Evolutionary conservation across 108 stramenopile species (phyloP).

Genomic region (Nitzschia sp.): DNA sequence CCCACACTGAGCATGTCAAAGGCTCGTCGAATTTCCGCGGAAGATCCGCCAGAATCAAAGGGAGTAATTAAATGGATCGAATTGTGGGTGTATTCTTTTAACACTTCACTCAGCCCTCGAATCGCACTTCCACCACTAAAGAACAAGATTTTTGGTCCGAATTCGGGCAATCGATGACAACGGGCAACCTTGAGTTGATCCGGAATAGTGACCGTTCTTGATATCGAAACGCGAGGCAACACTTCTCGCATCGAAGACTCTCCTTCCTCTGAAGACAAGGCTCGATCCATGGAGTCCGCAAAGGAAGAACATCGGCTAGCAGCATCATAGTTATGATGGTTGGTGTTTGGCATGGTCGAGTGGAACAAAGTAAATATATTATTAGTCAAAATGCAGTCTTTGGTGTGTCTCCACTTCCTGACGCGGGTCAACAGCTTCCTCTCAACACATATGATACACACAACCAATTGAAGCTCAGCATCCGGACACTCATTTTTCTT

Average conservation of each 20-base stretch:
- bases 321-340: not conserved
- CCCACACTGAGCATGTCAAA: constrained; percentile 34
- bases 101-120: constrained; percentile 23
- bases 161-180: constrained; percentile 33
- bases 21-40: constrained; percentile 37
- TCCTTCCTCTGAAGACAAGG: constrained; percentile 1
- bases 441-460: no score
- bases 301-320: constrained; percentile 29
- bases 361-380: no score
- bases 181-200: constrained; percentile 27
- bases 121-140: constrained; percentile 37
- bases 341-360: not conserved
- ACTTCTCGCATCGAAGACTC: not conserved
- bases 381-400: no score
- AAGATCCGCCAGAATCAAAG: constrained; percentile 41
- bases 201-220: constrained; percentile 18
- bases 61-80: constrained; percentile 41
- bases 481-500: no score
- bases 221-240: constrained; percentile 6
- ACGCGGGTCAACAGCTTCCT: no score
- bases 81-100: constrained; percentile 39
- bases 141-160: constrained; percentile 34
- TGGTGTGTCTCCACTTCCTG: no score
- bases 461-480: no score
- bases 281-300: constrained; percentile 35